Evolutionary conservation across 2,329 filamentous ascomycete genomes (phyloP).

Genomic region (Diplodia scrobiculata): DNA sequence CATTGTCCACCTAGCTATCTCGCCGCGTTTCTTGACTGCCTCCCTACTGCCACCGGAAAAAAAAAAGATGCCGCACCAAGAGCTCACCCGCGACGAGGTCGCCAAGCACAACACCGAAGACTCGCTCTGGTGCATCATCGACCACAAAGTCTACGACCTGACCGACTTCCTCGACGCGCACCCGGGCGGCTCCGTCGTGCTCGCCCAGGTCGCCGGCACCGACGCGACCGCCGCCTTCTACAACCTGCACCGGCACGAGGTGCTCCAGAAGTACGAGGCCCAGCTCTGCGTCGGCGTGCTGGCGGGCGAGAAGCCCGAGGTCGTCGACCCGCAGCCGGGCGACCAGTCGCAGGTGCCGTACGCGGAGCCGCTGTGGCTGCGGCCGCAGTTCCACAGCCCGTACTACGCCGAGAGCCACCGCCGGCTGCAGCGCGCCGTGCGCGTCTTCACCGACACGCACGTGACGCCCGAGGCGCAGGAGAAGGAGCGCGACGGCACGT

Average conservation of each 20-base stretch:
- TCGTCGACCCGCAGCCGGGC: constrained; percentile 69
- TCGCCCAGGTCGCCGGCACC: constrained; percentile 76
- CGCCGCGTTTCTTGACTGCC: neutral
- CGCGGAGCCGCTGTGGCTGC: constrained; percentile 81
- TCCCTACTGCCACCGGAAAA: neutral
- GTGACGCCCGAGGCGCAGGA: constrained; percentile 73
- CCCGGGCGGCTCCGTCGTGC: constrained; percentile 77
- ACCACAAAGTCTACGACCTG: constrained; percentile 84
- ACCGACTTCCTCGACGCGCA: constrained; percentile 84
- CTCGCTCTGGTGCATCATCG: constrained; percentile 80
- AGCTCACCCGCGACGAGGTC: constrained; percentile 59
- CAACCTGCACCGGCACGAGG: constrained; percentile 88
- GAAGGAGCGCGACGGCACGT: constrained; percentile 72
- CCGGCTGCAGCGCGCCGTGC: constrained; percentile 67
- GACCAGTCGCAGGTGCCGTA: constrained; percentile 79
- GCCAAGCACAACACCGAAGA: constrained; percentile 75
- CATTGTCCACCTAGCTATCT: neutral
- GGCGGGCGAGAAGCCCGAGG: constrained; percentile 71
- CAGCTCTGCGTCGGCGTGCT: constrained; percentile 74
- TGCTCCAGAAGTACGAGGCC: constrained; percentile 72
- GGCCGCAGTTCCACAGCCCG: constrained; percentile 72
- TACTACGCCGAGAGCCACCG: constrained; percentile 79
- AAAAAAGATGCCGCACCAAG: constrained; percentile 12
- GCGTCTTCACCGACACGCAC: constrained; percentile 71
- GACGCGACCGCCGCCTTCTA: constrained; percentile 85